Evolutionary conservation across 179 eudicot genomes (phyloP).

Genomic region (Corrigiola litoralis): DNA sequence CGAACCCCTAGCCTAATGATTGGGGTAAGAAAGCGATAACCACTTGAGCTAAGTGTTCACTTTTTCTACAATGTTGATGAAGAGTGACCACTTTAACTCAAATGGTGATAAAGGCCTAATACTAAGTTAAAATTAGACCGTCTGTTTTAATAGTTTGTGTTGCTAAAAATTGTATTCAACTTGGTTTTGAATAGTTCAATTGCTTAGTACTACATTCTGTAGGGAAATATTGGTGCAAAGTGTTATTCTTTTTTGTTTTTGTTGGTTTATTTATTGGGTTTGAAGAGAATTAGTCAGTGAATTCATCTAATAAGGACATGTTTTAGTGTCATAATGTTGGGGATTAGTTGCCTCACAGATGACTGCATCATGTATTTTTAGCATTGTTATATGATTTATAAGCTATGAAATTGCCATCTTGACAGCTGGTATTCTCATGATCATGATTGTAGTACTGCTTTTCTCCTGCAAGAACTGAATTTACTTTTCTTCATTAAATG

Average conservation of each 20-base stretch:
- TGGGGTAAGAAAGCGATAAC: no score
- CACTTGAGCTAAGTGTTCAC: no score
- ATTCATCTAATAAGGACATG: constrained; percentile 1
- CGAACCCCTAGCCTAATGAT: no score
- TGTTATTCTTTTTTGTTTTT: neutral
- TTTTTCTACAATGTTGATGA: no score
- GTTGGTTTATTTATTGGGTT: neutral
- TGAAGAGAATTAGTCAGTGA: constrained; percentile 15
- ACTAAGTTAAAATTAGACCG: no score
- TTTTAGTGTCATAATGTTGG: neutral
- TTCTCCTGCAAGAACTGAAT: neutral
- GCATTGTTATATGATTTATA: neutral
- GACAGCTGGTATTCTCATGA: neutral
- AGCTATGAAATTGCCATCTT: neutral
- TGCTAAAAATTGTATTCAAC: neutral
- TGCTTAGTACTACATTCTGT: neutral
- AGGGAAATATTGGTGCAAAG: neutral
- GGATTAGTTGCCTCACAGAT: neutral
- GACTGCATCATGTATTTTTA: neutral
- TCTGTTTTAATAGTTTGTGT: no score
- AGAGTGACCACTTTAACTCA: no score
- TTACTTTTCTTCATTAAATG: neutral
- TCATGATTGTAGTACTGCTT: neutral
- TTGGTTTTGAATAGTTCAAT: neutral
- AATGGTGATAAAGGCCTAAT: no score